Conservation (phyloP, 768 basidiomycete species). For the Mycena venus region DNA sequence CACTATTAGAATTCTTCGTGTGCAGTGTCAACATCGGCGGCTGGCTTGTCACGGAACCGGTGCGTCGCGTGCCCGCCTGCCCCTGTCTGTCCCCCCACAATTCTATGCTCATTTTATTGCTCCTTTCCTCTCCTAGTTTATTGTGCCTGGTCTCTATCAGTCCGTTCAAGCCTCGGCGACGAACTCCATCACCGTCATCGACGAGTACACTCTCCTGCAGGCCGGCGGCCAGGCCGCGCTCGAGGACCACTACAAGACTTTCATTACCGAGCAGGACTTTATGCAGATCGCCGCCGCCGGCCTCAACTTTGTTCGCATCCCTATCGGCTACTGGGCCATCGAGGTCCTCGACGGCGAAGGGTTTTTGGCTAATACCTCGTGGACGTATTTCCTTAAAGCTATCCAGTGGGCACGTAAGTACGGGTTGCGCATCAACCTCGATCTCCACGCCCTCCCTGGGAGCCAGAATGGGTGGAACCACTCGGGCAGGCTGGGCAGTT, state of each 20-base stretch:
- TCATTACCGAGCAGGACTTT: slow-evolving; percentile 97
- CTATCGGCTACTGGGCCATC: slow-evolving; percentile 94
- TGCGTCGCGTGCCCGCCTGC: slow-evolving; percentile 66
- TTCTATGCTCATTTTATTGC: too few species aligned
- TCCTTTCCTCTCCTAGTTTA: slow-evolving; percentile 53
- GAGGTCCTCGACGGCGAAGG: slow-evolving; percentile 85
- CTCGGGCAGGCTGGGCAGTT: slow-evolving; percentile 82
- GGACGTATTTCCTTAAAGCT: slow-evolving; percentile 96
- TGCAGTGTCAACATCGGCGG: slow-evolving; percentile 94
- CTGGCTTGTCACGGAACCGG: slow-evolving; percentile 93
- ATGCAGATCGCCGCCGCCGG: slow-evolving; percentile 94
- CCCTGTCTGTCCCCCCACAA: too few species aligned
- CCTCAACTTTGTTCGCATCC: slow-evolving; percentile 93
- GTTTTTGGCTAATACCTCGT: slow-evolving; percentile 83
- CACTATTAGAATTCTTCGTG: slow-evolving; percentile 22
- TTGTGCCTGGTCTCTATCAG: slow-evolving; percentile 77
- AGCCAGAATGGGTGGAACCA: slow-evolving; percentile 98
- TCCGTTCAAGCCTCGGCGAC: slow-evolving; percentile 62
- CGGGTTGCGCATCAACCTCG: slow-evolving; percentile 93
- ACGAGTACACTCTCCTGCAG: slow-evolving; percentile 87
- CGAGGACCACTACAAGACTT: slow-evolving; percentile 93
- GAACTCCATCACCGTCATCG: slow-evolving; percentile 54
- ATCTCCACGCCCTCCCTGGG: slow-evolving; percentile 83
- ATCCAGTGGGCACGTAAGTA: slow-evolving; percentile 97
- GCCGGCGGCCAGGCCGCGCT: slow-evolving; percentile 78